Base-by-base conservation (phyloP, 2,329 filamentous ascomycete genomes). In the Fonsecaea pedrosoi region DNA sequence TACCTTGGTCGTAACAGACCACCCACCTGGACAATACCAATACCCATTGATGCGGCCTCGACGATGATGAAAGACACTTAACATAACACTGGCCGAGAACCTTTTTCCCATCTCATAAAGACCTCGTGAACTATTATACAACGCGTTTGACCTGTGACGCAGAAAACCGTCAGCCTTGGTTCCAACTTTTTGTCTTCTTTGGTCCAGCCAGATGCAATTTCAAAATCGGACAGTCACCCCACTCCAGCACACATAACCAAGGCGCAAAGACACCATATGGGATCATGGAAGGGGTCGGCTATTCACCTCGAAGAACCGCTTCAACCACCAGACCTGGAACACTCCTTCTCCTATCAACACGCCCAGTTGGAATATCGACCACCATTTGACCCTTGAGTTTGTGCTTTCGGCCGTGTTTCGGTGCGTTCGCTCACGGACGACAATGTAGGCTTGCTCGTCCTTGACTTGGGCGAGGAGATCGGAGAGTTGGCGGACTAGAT, bases 251-350 rank as follows among this genome's bases (percentile, higher is more conserved):
- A 34, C n/a, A 35, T 7, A 35, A 34, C 54, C 21, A 37, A 13
- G 35, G 32, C 54, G 30, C n/a, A 9, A 50, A 50, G 21, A 18
- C 45, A 25, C 25, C 25, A 25, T 25, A 50, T 25, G 21, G 45
- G 34, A 55, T 66, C 64, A 70, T 58, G 68, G 68, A 62, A 70
- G 65, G 63, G 68, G 66, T n/a, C 68, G 68, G 58, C 68, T 68
- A 61, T 70, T 66, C 58, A 89, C 88, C 89, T 97, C 94, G 77
- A 97, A 97, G 86, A 99, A 99, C 77, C 95, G 88, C 83, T 96
- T 95, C 78, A 99, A 82, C 94, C 95, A 99, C 94, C 95, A 99
- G 72, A 99, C 94, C 84, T 99, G 95, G 85, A 99, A 99, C 72
- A 97, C 84, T 68, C 93, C 95, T 84, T 98, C 92, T 75, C 91